Conservation (phyloP, 2,329 filamentous ascomycete species). For the Aspergillus ustus region DNA sequence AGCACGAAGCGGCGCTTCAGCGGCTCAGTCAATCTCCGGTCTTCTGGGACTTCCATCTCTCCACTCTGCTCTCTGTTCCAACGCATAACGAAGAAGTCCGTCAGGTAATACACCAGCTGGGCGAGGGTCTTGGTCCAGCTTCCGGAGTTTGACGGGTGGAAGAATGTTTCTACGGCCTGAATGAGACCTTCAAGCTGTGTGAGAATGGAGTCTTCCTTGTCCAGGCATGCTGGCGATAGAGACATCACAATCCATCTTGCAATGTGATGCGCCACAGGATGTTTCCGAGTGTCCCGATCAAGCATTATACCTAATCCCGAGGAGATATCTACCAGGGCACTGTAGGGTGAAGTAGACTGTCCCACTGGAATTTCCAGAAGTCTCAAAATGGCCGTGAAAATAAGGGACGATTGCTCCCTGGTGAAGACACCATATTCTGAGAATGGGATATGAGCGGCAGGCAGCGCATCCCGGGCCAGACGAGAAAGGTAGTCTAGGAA, state of each 20-base stretch:
- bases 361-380: constrained; percentile 95
- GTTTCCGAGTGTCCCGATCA: constrained; percentile 91
- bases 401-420: constrained; percentile 84
- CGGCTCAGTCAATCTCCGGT: constrained; percentile 77
- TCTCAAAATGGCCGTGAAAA: constrained; percentile 89
- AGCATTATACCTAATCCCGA: constrained; percentile 83
- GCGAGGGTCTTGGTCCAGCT: constrained; percentile 87
- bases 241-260: constrained; percentile 93
- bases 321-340: constrained; percentile 75
- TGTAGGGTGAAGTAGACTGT: constrained; percentile 92
- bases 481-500: constrained; percentile 91
- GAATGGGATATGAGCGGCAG: constrained; percentile 76
- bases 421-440: constrained; percentile 89
- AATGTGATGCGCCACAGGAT: constrained; percentile 88
- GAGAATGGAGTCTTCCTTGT: constrained; percentile 77
- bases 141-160: constrained; percentile 96
- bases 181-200: constrained; percentile 87
- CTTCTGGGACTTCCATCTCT: constrained; percentile 83
- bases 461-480: constrained; percentile 80
- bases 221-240: constrained; percentile 79
- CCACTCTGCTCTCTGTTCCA: constrained; percentile 96
- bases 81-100: constrained; percentile 94
- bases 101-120: constrained; percentile 88
- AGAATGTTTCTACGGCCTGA: constrained; percentile 96
- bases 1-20: constrained; percentile 88